Evolutionary conservation across 1,284 basidiomycete species (phyloP).

Genomic region (Lentinula novae-zelandiae): DNA sequence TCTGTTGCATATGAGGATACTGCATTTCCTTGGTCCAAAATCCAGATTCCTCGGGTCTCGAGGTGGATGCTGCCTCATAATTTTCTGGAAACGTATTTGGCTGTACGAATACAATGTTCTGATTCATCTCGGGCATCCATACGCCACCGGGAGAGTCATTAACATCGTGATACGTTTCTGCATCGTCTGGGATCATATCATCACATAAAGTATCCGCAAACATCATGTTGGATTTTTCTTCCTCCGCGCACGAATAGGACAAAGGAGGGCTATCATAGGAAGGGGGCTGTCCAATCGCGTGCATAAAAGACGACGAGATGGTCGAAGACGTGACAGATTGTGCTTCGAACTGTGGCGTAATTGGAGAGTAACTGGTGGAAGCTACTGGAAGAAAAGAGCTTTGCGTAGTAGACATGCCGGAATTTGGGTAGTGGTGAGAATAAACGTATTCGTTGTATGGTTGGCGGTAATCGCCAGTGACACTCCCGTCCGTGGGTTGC

Average conservation of each 20-base stretch:
- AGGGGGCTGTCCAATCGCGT: too few species aligned
- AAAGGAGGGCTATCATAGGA: background rate
- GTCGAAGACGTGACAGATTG: background rate
- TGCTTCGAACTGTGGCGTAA: background rate
- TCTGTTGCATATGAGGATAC: background rate
- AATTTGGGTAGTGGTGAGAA: background rate
- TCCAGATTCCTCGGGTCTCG: background rate
- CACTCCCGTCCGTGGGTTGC: background rate
- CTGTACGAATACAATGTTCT: background rate
- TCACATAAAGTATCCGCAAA: background rate
- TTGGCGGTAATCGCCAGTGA: background rate
- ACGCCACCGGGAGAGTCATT: background rate
- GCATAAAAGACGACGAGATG: background rate
- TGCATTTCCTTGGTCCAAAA: conserved; percentile 4
- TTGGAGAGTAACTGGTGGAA: background rate
- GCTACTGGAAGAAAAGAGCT: background rate
- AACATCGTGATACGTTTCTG: background rate
- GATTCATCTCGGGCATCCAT: background rate
- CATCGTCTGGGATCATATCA: background rate
- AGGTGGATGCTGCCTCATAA: background rate
- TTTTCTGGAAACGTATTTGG: background rate
- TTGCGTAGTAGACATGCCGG: background rate
- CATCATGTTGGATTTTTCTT: background rate
- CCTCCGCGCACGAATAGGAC: background rate
- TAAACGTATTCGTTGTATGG: background rate